Percentiles rank a stretch among this genome's conserved stretches.
Conservation (phyloP, 129 eudicot species). For the Sambucus nigra region DNA sequence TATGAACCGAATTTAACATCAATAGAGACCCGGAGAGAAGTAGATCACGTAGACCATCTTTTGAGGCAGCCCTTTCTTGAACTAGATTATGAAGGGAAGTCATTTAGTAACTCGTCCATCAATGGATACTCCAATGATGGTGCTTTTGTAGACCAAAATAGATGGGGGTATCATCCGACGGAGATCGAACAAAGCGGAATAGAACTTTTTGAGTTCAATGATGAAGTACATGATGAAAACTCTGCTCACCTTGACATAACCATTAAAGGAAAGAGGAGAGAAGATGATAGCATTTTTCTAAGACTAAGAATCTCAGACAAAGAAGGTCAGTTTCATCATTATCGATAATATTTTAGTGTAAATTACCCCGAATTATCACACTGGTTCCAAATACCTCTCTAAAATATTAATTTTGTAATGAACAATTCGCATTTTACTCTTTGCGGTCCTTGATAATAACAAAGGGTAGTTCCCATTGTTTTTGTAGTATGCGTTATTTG, state of each 20-base stretch:
- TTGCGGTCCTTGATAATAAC: too few relatives aligned
- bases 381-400: too few relatives aligned
- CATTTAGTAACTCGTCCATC: conserved; percentile 11
- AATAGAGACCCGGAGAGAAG: conserved; percentile 8
- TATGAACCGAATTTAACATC: conserved; percentile 13
- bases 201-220: conserved; percentile 23
- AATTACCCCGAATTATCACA: too few relatives aligned
- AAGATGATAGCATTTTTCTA: conserved; percentile 30
- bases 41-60: conserved; percentile 13
- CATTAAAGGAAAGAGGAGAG: conserved; percentile 34
- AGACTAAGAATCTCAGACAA: conserved; percentile 31
- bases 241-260: conserved; percentile 23
- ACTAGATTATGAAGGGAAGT: conserved; percentile 7
- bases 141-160: conserved; percentile 12
- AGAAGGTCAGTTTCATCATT: conserved; percentile 20
- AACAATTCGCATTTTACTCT: too few relatives aligned
- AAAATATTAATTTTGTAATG: too few relatives aligned
- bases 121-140: conserved; percentile 18
- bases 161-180: conserved; percentile 14
- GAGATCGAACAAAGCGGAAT: conserved; percentile 23
- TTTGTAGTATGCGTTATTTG: too few relatives aligned
- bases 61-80: conserved; percentile 17
- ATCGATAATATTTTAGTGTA: neutral
- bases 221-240: conserved; percentile 23
- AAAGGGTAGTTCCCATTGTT: too few relatives aligned